Base-by-base conservation (phyloP, 2,329 filamentous ascomycete species). In the Scortechinia acanthostroma region DNA sequence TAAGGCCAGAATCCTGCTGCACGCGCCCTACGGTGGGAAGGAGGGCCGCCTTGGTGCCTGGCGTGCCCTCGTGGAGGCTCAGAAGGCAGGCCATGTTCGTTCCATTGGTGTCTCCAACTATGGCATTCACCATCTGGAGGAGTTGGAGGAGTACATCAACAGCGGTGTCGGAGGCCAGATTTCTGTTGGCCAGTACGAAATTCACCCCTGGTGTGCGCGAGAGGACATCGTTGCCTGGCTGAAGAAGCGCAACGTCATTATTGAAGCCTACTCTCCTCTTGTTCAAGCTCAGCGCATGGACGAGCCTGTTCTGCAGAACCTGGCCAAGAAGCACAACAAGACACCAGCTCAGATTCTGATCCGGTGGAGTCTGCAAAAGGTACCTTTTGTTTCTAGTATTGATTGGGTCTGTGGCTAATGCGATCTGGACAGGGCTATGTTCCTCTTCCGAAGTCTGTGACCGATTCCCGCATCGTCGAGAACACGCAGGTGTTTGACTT, bases 211-310 rank as follows among this genome's bases (percentile, higher is more conserved):
- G 82, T 77, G 73, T 52, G 83, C 88, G 58, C 66, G 69, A 46
- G 52, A 55, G 17, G 56, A 64, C 2, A 57, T 66, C 2, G 63
- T 64, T 13, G 48, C 54, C 14, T 69, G 64, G 56, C 93, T 88
- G 77, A 86, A 87, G 73, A 82, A 88, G 65, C 72, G 91, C 60
- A 83, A 81, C 58, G 91, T 93, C 67, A 43, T 61, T 20, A 42
- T 69, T n/a, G 53, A 66, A 49, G 65, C 65, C 4, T 68, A 66
- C 43, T 63, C 63, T 16, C 65, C 65, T 1, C 55, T 68, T 25
- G 35, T 40, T 6, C 35, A 57, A 21, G 63, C 62, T 2, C 43
- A 13, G 45, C 60, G 70, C 43, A 69, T 69, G 49, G 63, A 79
- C 4, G 78, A 83, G 49, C 66, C 72, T 3, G 52, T 73, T 15